A percentile compares a stretch with the other conserved stretches of the same genome.
These are phyloP conservation scores for Boletus barrowsii DNA, from an alignment of 768 basidiomycete genomes.

Conservation along the genomic window DNA sequence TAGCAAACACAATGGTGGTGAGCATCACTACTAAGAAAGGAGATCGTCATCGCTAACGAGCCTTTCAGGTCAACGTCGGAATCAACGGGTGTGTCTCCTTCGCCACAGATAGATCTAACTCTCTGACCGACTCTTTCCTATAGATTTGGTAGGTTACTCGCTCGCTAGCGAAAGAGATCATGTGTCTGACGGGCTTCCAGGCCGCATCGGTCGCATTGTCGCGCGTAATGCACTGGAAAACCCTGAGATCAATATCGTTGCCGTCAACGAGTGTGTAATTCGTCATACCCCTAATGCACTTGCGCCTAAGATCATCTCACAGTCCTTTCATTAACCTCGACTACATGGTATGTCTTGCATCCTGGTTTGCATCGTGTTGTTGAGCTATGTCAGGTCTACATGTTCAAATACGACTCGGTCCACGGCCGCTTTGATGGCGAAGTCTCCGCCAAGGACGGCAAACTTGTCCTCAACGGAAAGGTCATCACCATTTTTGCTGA, in stretches of 20 bases:
- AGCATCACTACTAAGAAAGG: background rate
- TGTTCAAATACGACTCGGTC: constrained; percentile 97
- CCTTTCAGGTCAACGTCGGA: constrained; percentile 72
- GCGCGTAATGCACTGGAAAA: constrained; percentile 86
- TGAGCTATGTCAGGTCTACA: constrained; percentile 67
- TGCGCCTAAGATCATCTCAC: constrained; percentile 4
- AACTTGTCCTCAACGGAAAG: constrained; percentile 83
- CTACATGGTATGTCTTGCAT: constrained; percentile 74
- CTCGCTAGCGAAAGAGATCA: background rate
- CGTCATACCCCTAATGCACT: background rate
- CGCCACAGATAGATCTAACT: constrained; percentile 14
- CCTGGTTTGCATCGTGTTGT: background rate
- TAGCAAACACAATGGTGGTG: constrained; percentile 30
- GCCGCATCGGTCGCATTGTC: constrained; percentile 99
- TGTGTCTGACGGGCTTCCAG: constrained; percentile 34
- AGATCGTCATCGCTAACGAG: constrained; percentile 1
- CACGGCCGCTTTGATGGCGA: constrained; percentile 90
- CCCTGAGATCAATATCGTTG: constrained; percentile 79
- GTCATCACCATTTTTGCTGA: constrained; percentile 76
- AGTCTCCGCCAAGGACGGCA: constrained; percentile 80
- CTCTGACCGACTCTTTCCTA: constrained; percentile 5
- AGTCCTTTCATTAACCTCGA: constrained; percentile 97
- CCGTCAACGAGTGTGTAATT: constrained; percentile 83
- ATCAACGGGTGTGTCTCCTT: constrained; percentile 81
- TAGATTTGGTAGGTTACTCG: constrained; percentile 64